These are phyloP conservation scores for Colletotrichum plurivorum DNA, from an alignment of 2,329 filamentous ascomycete species.

Conservation along the genomic window DNA sequence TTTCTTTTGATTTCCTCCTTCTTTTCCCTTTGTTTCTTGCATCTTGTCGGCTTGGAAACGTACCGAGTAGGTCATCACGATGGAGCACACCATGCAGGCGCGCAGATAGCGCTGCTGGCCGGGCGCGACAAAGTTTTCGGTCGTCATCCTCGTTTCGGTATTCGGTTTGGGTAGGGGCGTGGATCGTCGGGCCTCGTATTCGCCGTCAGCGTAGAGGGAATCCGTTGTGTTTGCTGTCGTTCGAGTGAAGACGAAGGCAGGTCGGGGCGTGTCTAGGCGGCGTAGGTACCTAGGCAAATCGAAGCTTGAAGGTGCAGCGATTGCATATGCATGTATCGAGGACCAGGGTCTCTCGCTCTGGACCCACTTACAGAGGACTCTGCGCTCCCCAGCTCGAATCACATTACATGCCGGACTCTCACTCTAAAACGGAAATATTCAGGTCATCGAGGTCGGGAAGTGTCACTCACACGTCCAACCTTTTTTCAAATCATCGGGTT, in stretches of 20 bases:
- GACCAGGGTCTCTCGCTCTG: not conserved
- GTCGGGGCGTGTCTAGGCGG: not conserved
- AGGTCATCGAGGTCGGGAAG: not conserved
- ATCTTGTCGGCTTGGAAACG: constrained; percentile 45
- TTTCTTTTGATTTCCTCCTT: not conserved
- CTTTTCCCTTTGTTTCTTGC: constrained; percentile 22
- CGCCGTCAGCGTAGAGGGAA: constrained; percentile 1
- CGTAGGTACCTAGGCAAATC: not conserved
- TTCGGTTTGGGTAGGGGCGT: not conserved
- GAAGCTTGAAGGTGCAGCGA: not conserved
- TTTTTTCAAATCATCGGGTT: too few relatives aligned
- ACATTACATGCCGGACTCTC: constrained; percentile 29
- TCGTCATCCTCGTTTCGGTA: constrained; percentile 51
- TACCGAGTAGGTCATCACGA: constrained; percentile 87
- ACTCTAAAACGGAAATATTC: constrained; percentile 1
- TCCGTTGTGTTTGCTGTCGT: not conserved
- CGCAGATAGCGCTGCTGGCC: constrained; percentile 88
- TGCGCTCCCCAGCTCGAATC: constrained; percentile 28
- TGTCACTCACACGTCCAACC: too few relatives aligned
- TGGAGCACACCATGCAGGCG: constrained; percentile 98
- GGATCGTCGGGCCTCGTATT: not conserved
- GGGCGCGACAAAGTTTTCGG: constrained; percentile 77
- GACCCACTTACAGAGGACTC: constrained; percentile 12
- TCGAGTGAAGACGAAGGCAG: not conserved
- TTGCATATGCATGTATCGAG: constrained; percentile 18